phyloP scores from a whole-genome alignment of 306 rosid species.

The Quillaja saponaria region DNA sequence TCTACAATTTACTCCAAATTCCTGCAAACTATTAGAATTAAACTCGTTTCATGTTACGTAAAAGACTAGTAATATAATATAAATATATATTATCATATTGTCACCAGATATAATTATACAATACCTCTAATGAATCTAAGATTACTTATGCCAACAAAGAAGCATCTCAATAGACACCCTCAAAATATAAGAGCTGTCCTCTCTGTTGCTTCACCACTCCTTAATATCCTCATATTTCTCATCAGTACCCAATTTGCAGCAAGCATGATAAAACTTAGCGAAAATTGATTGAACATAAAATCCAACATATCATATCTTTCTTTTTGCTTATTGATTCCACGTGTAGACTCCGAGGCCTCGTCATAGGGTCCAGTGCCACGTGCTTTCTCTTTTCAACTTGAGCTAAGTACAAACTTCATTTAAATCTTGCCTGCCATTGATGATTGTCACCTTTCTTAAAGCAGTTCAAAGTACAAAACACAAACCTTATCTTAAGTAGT shows the following conservation, averaged over 20 bases:
- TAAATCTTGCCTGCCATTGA: slow-evolving; percentile 57
- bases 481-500: slow-evolving; percentile 47
- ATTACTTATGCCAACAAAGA: slow-evolving; percentile 51
- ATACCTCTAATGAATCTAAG: no score
- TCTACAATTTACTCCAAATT: no score
- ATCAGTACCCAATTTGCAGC: not conserved
- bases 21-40: no score
- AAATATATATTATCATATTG: no score
- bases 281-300: not conserved
- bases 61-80: no score
- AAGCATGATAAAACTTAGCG: not conserved
- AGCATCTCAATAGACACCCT: slow-evolving; percentile 57
- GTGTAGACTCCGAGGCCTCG: slow-evolving; percentile 16
- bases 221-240: slow-evolving; percentile 42
- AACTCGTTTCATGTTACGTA: no score
- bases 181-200: slow-evolving; percentile 51
- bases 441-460: slow-evolving; percentile 40
- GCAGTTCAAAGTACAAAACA: slow-evolving; percentile 46
- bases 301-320: not conserved
- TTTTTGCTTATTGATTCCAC: slow-evolving; percentile 15
- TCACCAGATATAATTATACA: no score
- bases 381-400: slow-evolving; percentile 35
- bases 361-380: slow-evolving; percentile 55
- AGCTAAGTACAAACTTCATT: slow-evolving; percentile 37
- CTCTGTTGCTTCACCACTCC: slow-evolving; percentile 45